phyloP scores from a whole-genome alignment of 371 early-diverging fungal genomes.

The Mortierella sp. region DNA sequence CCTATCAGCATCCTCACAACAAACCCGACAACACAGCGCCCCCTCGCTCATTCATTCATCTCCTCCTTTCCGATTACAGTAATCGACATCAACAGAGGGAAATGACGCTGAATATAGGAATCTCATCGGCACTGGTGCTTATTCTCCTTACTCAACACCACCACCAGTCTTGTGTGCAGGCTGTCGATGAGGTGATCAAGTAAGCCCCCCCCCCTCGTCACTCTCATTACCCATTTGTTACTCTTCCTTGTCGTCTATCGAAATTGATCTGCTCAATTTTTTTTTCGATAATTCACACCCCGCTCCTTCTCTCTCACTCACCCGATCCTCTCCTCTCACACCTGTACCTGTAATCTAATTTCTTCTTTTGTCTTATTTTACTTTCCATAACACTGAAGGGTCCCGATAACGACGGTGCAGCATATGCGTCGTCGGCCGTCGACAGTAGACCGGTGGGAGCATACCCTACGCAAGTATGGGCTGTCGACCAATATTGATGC shows the following conservation, averaged over 20 bases:
- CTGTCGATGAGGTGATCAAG: neutral
- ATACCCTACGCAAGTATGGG: constrained; percentile 27
- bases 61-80: neutral
- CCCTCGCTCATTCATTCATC: neutral
- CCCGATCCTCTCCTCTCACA: neutral
- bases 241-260: neutral
- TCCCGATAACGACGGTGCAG: constrained; percentile 12
- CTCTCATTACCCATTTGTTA: neutral
- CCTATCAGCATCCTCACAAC: too few species aligned
- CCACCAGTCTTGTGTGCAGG: neutral
- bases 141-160: neutral
- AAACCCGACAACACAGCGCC: too few species aligned
- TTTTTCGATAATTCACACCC: neutral
- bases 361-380: too few species aligned
- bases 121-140: neutral
- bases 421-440: constrained; percentile 4
- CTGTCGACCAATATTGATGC: constrained; percentile 4
- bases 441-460: constrained; percentile 17
- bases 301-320: too few species aligned
- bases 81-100: neutral
- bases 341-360: too few species aligned
- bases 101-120: neutral
- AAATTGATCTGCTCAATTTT: neutral
- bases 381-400: neutral
- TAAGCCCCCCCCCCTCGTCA: neutral